Evolutionary conservation across 768 basidiomycete genomes (phyloP), one percentile per base, ranked within the genome.

Genomic region (Russula sp.): DNA sequence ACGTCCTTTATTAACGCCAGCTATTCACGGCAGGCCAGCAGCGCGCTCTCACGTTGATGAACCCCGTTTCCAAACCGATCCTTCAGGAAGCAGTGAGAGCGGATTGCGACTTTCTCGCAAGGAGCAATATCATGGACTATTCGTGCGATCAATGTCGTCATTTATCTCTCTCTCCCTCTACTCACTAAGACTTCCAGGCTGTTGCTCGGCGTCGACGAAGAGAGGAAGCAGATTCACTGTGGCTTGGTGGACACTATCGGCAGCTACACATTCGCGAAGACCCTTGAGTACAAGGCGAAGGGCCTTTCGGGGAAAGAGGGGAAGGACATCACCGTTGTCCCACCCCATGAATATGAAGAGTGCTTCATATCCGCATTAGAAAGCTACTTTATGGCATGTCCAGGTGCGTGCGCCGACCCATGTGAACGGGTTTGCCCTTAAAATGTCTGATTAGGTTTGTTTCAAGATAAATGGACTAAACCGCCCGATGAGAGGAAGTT

Each of bases 241-340:
- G 90, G 91, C 0, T 78, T 94, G 1, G 90, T 94, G 9, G 91
- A 94, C 71, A 91, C 89, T 0, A 91, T 94, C 31, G 91, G 89
- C 34, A 89, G 88, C 68, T 94, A 88, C 73, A 90, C 88, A 0
- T 87, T 92, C 66, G 90, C 89, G 2, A 94, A 92, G 73, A 91
- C 89, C 0, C 76, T 94, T 7, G 91, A 94, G 73, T 90, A 90
- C 69, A 88, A 90, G 71, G 89, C 89, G 9, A 94, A 94, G 72
- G 85, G 83, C 5, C 76, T 92, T 18, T 68, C 64, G 22, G 45
- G 55, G 13, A 84, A 84, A 51, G 76, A 84, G 4, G 83, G 82
- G 2, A 86, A 89, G 65, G 86, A 91, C 39, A 84, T 89, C 9
- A 93, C 90, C 0, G 87, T 92, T 14, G 79, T 93, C 47, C 90